Evolutionary conservation across 2,329 filamentous ascomycete genomes (phyloP).

Genomic region (Fusarium denticulatum): DNA sequence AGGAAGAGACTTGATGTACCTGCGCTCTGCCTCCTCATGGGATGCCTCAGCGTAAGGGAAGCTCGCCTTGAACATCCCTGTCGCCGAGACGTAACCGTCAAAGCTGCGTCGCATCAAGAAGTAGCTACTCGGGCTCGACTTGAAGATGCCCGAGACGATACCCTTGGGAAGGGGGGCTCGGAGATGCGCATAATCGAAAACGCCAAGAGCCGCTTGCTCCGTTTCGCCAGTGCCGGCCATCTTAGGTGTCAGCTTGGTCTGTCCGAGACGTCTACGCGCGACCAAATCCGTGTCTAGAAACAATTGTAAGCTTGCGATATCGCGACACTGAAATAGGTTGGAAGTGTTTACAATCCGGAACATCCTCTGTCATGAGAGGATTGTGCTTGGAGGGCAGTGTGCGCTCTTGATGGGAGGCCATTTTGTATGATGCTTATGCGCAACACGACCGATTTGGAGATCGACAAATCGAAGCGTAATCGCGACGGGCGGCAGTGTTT

Average conservation of each 20-base stretch:
- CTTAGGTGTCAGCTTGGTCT: slow-evolving; percentile 89
- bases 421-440: slow-evolving; percentile 51
- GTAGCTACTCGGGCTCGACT: slow-evolving; percentile 88
- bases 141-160: slow-evolving; percentile 92
- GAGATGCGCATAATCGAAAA: slow-evolving; percentile 96
- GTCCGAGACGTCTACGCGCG: slow-evolving; percentile 85
- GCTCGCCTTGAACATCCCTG: slow-evolving; percentile 91
- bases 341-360: slow-evolving; percentile 66
- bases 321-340: slow-evolving; percentile 9
- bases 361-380: slow-evolving; percentile 71
- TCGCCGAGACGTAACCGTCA: slow-evolving; percentile 86
- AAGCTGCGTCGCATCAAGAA: slow-evolving; percentile 93
- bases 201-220: slow-evolving; percentile 77
- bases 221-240: slow-evolving; percentile 79
- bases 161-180: slow-evolving; percentile 92
- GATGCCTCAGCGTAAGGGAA: slow-evolving; percentile 79
- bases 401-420: slow-evolving; percentile 52
- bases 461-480: slow-evolving; percentile 31
- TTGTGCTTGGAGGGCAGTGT: slow-evolving; percentile 71
- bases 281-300: slow-evolving; percentile 76
- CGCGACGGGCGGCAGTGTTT: slow-evolving; percentile 6
- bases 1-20: slow-evolving; percentile 83
- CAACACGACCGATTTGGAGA: slow-evolving; percentile 32
- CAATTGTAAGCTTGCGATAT: slow-evolving; percentile 40
- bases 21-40: slow-evolving; percentile 81